A percentile compares a stretch with the other conserved stretches of the same genome.
These are phyloP conservation scores for Anisodus tanguticus DNA, from an alignment of 257 asterid species.

Conservation along the genomic window DNA sequence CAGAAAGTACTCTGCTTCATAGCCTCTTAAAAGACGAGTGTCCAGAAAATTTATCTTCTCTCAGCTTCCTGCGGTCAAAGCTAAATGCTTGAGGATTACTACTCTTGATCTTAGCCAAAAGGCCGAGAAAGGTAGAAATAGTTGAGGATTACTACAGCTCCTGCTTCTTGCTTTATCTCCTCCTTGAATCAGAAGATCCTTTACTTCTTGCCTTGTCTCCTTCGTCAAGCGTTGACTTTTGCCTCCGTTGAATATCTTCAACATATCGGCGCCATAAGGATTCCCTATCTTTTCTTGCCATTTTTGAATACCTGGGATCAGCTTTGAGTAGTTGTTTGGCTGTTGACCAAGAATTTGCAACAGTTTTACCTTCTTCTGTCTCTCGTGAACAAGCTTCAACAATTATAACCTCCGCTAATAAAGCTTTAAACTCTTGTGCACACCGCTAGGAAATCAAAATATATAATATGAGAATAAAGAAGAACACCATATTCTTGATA, in stretches of 20 bases:
- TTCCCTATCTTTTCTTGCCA: constrained; percentile 90
- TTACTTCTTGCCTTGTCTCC: constrained; percentile 58
- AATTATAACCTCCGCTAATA: constrained; percentile 64
- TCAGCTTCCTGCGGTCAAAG: not conserved
- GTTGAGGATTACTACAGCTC: not conserved
- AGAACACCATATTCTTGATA: not conserved
- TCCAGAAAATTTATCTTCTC: not conserved
- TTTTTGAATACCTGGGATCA: constrained; percentile 75
- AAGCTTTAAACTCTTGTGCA: constrained; percentile 62
- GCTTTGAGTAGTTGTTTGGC: constrained; percentile 73
- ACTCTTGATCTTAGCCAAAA: constrained; percentile 48
- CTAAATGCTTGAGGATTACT: constrained; percentile 21
- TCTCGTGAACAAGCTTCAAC: constrained; percentile 67
- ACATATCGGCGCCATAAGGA: constrained; percentile 81
- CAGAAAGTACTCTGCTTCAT: not conserved
- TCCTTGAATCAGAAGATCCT: constrained; percentile 47
- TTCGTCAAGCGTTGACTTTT: constrained; percentile 50
- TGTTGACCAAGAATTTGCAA: constrained; percentile 83
- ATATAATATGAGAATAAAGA: constrained; percentile 5
- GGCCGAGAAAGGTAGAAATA: constrained; percentile 42
- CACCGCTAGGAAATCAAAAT: constrained; percentile 56
- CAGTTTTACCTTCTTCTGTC: constrained; percentile 77
- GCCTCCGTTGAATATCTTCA: constrained; percentile 75
- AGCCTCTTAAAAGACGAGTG: not conserved
- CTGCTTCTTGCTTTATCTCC: constrained; percentile 20